A percentile compares a stretch with the other conserved stretches of the same genome.
Conservation (phyloP, 1,284 basidiomycete species). For the Schizophyllum commune region DNA sequence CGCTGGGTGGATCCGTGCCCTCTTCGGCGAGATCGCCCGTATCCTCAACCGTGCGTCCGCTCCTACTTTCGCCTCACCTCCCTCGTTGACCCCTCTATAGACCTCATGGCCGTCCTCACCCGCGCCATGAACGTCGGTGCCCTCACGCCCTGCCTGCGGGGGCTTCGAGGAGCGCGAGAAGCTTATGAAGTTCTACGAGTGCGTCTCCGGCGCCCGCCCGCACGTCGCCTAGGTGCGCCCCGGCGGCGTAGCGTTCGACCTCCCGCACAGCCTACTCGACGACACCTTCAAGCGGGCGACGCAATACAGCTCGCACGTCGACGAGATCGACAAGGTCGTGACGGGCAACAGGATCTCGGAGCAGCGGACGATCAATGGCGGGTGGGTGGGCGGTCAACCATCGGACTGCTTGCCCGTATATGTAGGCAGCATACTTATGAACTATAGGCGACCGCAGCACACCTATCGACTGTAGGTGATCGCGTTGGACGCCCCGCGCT, state of each 20-base stretch:
- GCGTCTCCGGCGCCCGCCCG: conserved; percentile 94
- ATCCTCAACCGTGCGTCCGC: conserved; percentile 77
- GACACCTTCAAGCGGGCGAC: conserved; percentile 99
- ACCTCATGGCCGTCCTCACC: conserved; percentile 96
- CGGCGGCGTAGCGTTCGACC: conserved; percentile 95
- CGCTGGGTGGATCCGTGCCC: conserved; percentile 96
- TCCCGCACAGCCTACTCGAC: conserved; percentile 93
- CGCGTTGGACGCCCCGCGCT: conserved; percentile 89
- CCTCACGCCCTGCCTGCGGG: conserved; percentile 97
- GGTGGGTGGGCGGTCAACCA: too few relatives aligned
- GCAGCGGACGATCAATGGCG: conserved; percentile 84
- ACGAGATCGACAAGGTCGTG: conserved; percentile 98
- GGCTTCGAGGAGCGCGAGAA: conserved; percentile 99
- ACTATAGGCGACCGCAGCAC: not conserved
- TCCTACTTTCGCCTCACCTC: not conserved
- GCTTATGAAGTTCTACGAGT: conserved; percentile 99
- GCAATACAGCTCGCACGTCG: conserved; percentile 85
- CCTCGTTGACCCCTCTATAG: conserved; percentile 24
- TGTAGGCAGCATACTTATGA: too few relatives aligned
- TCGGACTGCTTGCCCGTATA: too few relatives aligned
- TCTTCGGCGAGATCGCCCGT: conserved; percentile 97
- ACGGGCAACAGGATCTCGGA: conserved; percentile 99
- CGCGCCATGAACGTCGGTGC: conserved; percentile 97
- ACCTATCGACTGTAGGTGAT: conserved; percentile 34
- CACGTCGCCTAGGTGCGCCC: conserved; percentile 98